Percentiles rank a stretch among this genome's conserved stretches.
Conservation (phyloP, 805 yeast genomes). For the Candida caryicola region DNA sequence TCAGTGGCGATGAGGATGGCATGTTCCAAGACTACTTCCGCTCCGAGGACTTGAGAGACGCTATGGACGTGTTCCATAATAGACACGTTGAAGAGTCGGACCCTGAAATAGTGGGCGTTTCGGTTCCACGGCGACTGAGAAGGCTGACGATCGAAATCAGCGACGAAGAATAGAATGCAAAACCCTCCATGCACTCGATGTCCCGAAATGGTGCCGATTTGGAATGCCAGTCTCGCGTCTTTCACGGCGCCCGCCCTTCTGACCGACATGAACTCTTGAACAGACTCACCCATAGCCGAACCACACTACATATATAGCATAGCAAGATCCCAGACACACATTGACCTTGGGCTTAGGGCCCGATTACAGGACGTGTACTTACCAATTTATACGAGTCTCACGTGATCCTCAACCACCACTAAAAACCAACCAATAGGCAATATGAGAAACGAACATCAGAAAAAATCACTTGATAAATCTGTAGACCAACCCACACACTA, state of each 20-base stretch:
- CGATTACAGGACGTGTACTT: too few relatives aligned
- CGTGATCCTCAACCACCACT: too few relatives aligned
- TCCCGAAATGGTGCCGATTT: too few relatives aligned
- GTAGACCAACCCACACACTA: background rate
- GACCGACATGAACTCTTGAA: too few relatives aligned
- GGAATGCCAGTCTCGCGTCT: too few relatives aligned
- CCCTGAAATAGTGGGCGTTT: constrained; percentile 1
- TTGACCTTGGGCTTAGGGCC: too few relatives aligned
- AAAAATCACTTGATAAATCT: constrained; percentile 12
- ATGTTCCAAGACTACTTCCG: constrained; percentile 9
- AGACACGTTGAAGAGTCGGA: constrained; percentile 11
- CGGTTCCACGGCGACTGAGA: constrained; percentile 1
- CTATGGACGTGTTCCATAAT: constrained; percentile 24
- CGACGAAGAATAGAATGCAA: background rate
- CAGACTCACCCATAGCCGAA: too few relatives aligned
- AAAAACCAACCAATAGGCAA: constrained; percentile 12
- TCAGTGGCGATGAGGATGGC: constrained; percentile 13
- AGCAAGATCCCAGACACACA: too few relatives aligned
- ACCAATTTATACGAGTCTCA: too few relatives aligned
- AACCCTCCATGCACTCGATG: too few relatives aligned
- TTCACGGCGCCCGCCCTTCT: too few relatives aligned
- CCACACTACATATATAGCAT: too few relatives aligned
- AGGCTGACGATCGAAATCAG: background rate
- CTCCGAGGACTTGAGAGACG: constrained; percentile 20
- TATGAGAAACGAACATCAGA: constrained; percentile 5